A percentile compares a stretch with the other conserved stretches of the same genome.
phyloP scores from a whole-genome alignment of 371 early-diverging fungal genomes.

The Apophysomyces variabilis region DNA sequence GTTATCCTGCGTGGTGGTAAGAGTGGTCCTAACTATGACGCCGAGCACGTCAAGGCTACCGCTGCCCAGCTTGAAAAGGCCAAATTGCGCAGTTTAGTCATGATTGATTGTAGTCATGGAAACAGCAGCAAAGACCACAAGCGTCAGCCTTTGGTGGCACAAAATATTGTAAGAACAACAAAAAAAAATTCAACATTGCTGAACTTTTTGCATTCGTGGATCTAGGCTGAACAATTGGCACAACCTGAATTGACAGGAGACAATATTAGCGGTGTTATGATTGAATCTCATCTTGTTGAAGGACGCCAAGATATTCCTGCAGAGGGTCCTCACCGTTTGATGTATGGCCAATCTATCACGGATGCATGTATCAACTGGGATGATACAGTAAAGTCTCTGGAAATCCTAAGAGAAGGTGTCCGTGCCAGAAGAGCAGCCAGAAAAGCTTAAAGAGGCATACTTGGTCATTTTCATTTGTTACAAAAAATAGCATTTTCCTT shows the following conservation, averaged over 20 bases:
- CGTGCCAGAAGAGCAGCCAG: constrained; percentile 61
- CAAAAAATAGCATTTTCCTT: no score
- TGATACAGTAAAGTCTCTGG: constrained; percentile 69
- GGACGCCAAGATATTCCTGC: constrained; percentile 74
- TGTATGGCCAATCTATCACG: constrained; percentile 78
- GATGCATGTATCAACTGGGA: constrained; percentile 86
- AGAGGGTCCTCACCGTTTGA: constrained; percentile 63
- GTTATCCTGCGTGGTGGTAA: constrained; percentile 91
- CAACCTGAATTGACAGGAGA: constrained; percentile 52
- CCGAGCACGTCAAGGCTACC: constrained; percentile 66
- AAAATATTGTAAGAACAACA: constrained; percentile 55
- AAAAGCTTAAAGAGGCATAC: constrained; percentile 18
- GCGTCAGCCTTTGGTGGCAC: constrained; percentile 82
- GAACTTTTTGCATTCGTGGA: no score
- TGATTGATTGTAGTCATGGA: constrained; percentile 96
- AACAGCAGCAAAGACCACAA: constrained; percentile 80
- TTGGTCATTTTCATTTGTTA: no score
- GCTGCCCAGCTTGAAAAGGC: constrained; percentile 66
- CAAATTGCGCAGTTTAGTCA: constrained; percentile 68
- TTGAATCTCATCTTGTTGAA: constrained; percentile 81
- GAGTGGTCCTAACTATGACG: constrained; percentile 88
- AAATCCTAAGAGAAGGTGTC: constrained; percentile 69
- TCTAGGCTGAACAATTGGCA: constrained; percentile 44
- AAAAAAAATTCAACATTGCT: no score
- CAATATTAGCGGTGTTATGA: constrained; percentile 82